Evolutionary conservation across 2,329 filamentous ascomycete genomes (phyloP).

Genomic region (Exophiala sideris): DNA sequence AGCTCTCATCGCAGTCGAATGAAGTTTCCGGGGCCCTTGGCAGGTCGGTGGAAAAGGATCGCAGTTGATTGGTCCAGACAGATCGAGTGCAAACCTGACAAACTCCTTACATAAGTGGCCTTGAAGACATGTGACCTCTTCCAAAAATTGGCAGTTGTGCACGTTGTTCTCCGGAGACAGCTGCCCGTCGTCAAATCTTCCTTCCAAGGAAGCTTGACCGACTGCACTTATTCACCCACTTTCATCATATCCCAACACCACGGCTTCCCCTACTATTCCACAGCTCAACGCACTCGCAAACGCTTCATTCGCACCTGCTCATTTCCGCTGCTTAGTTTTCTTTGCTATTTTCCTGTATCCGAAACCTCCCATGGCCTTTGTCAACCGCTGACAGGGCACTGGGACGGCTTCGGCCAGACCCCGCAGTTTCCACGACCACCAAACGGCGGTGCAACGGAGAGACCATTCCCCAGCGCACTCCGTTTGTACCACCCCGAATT

Average conservation of each 20-base stretch:
- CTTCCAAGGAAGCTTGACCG: slow-evolving; percentile 14
- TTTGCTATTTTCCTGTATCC: not conserved
- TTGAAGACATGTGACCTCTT: not conserved
- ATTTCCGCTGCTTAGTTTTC: not conserved
- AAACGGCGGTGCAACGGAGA: slow-evolving; percentile 16
- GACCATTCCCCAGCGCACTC: not conserved
- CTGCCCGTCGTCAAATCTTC: slow-evolving; percentile 3
- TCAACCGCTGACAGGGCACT: slow-evolving; percentile 22
- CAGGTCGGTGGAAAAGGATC: no score
- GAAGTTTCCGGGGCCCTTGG: no score
- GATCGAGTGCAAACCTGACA: no score
- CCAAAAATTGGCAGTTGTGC: not conserved
- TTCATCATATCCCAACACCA: slow-evolving; percentile 12
- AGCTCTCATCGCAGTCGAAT: no score
- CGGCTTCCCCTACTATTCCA: not conserved
- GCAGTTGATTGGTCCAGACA: no score
- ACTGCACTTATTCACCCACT: slow-evolving; percentile 9
- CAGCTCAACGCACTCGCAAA: not conserved
- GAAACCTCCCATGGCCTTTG: slow-evolving; percentile 12
- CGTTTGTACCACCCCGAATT: not conserved
- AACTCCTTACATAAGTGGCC: no score
- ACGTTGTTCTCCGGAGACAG: not conserved
- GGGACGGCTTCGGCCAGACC: slow-evolving; percentile 23
- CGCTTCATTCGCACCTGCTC: not conserved
- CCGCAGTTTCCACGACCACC: slow-evolving; percentile 23